phyloP scores from a whole-genome alignment of 169 alveolate species.

The Perkinsus olseni region DNA sequence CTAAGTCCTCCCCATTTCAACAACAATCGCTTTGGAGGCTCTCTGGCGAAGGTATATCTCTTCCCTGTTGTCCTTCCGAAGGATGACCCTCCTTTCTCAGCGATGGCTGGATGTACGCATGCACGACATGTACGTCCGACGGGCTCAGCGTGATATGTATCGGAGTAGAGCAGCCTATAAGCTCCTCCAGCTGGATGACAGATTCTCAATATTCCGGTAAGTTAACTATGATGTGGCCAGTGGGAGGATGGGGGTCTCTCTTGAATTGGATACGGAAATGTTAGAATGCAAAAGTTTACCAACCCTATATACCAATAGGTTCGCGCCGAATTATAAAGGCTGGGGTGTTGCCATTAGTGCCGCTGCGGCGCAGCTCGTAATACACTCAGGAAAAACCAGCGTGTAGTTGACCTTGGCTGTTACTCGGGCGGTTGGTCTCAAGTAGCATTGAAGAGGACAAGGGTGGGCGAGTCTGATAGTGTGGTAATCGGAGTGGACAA shows the following conservation, averaged over 20 bases:
- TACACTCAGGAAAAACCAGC: slow-evolving; percentile 8
- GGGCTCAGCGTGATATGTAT: slow-evolving; percentile 8
- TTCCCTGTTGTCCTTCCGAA: not conserved
- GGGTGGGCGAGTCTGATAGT: slow-evolving; percentile 1
- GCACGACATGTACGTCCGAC: not conserved
- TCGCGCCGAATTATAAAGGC: not conserved
- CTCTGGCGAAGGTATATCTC: not conserved
- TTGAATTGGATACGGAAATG: not conserved
- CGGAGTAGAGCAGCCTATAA: slow-evolving; percentile 41
- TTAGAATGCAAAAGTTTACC: no score
- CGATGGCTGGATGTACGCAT: not conserved
- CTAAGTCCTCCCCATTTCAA: not conserved
- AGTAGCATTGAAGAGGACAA: slow-evolving; percentile 31
- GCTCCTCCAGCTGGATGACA: slow-evolving; percentile 36
- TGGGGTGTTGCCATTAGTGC: no score
- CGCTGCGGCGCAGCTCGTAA: not conserved
- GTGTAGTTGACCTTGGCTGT: slow-evolving; percentile 41
- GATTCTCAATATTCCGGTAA: slow-evolving; percentile 11
- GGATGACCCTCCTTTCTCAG: not conserved
- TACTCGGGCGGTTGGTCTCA: slow-evolving; percentile 44
- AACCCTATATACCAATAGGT: not conserved
- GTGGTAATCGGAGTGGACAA: slow-evolving; percentile 19
- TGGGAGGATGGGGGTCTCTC: not conserved
- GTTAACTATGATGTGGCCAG: not conserved
- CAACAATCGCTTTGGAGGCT: not conserved